A percentile compares a stretch with the other conserved stretches of the same genome.
phyloP scores from a whole-genome alignment of 169 alveolate species.

The Toxoplasma gondii region DNA sequence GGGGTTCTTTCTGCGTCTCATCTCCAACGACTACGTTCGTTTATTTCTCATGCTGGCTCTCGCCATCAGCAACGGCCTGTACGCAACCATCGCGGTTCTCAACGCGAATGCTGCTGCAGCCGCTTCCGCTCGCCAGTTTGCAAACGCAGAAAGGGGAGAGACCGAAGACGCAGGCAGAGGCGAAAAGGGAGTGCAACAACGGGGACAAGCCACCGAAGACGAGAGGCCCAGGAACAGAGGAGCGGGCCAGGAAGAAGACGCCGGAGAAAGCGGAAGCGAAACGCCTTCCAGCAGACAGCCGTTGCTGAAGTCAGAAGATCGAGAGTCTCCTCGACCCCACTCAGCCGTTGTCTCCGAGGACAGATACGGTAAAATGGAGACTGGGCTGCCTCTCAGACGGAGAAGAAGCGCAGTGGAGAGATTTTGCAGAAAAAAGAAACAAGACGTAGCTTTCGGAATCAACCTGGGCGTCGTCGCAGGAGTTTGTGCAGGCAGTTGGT shows the following conservation, averaged over 20 bases:
- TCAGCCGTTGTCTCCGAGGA: background rate
- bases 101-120: slow-evolving; percentile 7
- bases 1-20: background rate
- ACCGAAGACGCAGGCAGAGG: background rate
- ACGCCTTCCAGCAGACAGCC: background rate
- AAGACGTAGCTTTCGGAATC: background rate
- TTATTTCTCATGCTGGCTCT: background rate
- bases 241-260: background rate
- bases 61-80: slow-evolving; percentile 1
- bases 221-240: background rate
- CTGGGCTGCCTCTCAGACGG: background rate
- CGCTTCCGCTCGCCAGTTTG: background rate
- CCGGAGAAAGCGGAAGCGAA: background rate
- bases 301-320: background rate
- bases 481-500: slow-evolving; percentile 7
- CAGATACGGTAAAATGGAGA: background rate
- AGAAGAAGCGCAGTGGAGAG: background rate
- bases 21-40: background rate
- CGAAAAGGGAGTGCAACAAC: background rate
- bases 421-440: background rate
- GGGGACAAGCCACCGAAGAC: background rate
- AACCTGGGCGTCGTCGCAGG: background rate
- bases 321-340: background rate
- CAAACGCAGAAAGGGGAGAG: background rate
- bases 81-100: slow-evolving; percentile 14